These are phyloP conservation scores for Zea luxurians DNA, from an alignment of 176 grass and related monocot species.

Conservation along the genomic window DNA sequence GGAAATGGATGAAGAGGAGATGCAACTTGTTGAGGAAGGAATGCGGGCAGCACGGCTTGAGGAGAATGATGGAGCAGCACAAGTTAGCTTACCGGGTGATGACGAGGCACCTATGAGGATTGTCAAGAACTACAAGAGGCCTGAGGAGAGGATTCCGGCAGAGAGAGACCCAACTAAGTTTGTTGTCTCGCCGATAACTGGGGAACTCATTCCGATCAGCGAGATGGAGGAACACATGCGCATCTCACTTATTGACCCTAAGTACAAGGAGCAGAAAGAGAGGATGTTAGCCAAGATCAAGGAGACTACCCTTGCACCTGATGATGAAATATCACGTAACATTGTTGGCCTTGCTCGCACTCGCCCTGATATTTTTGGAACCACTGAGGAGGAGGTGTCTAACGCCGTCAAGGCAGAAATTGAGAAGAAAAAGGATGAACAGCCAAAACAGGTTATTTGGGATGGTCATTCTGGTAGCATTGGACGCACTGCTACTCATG, in stretches of 20 bases:
- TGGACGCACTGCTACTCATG: constrained; percentile 82
- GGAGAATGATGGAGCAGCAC: constrained; percentile 45
- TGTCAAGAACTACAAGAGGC: constrained; percentile 96
- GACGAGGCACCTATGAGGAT: constrained; percentile 86
- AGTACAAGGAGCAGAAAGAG: constrained; percentile 99
- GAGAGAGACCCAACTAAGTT: constrained; percentile 88
- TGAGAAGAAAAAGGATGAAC: constrained; percentile 96
- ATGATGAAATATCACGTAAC: constrained; percentile 95
- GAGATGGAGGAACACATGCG: constrained; percentile 99
- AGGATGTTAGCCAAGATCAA: constrained; percentile 98
- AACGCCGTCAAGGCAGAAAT: constrained; percentile 97
- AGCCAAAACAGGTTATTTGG: constrained; percentile 96
- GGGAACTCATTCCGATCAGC: constrained; percentile 87
- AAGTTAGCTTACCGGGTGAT: constrained; percentile 50
- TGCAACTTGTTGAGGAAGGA: constrained; percentile 93
- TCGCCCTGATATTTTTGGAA: constrained; percentile 96
- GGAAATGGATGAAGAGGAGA: constrained; percentile 94
- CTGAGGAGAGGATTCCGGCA: constrained; percentile 68
- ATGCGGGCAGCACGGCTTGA: constrained; percentile 72
- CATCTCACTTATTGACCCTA: constrained; percentile 94
- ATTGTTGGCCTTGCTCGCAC: constrained; percentile 95
- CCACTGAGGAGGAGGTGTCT: constrained; percentile 93
- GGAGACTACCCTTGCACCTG: constrained; percentile 84
- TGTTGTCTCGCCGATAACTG: constrained; percentile 93
- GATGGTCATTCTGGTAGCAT: constrained; percentile 97